Percentiles rank a stretch among this genome's conserved stretches.
Conservation (phyloP, 352 stramenopile species). For the Globisporangium solare region DNA sequence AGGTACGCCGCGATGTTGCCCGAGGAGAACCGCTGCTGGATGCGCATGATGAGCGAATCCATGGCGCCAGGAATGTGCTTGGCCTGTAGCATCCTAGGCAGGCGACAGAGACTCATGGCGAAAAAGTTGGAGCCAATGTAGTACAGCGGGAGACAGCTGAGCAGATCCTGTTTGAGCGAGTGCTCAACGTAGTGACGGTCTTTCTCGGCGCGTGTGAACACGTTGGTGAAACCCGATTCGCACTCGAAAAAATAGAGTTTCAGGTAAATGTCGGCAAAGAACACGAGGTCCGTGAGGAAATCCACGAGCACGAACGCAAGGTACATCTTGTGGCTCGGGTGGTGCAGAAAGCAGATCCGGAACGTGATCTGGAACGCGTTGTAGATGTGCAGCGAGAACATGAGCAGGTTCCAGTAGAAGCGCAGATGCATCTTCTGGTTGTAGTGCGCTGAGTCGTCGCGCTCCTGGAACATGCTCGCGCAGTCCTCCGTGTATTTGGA, state of each 20-base stretch:
- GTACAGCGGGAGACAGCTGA: constrained; percentile 53
- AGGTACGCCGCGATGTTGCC: constrained; percentile 64
- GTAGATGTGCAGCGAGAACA: constrained; percentile 52
- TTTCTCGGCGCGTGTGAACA: constrained; percentile 42
- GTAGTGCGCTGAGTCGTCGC: constrained; percentile 40
- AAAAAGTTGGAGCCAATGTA: constrained; percentile 58
- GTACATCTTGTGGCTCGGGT: constrained; percentile 17
- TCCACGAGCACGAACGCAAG: constrained; percentile 33
- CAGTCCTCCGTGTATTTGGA: constrained; percentile 50
- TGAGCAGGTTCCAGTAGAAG: constrained; percentile 58
- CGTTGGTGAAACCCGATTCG: constrained; percentile 40
- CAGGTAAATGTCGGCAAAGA: constrained; percentile 53
- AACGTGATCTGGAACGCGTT: constrained; percentile 71
- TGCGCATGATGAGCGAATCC: constrained; percentile 57
- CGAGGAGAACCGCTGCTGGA: constrained; percentile 61
- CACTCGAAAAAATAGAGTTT: constrained; percentile 81
- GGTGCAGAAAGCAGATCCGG: constrained; percentile 55
- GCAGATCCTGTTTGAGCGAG: constrained; percentile 36
- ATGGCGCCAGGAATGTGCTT: constrained; percentile 34
- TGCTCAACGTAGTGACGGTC: constrained; percentile 37
- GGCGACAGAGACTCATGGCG: constrained; percentile 45
- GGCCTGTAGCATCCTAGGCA: constrained; percentile 50
- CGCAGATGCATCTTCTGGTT: constrained; percentile 45
- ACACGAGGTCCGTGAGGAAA: constrained; percentile 33
- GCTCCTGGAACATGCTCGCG: constrained; percentile 56